Percentiles rank a stretch among this genome's conserved stretches.
These are phyloP conservation scores for Neurospora intermedia DNA, from an alignment of 495 filamentous ascomycete genomes.

Conservation along the genomic window DNA sequence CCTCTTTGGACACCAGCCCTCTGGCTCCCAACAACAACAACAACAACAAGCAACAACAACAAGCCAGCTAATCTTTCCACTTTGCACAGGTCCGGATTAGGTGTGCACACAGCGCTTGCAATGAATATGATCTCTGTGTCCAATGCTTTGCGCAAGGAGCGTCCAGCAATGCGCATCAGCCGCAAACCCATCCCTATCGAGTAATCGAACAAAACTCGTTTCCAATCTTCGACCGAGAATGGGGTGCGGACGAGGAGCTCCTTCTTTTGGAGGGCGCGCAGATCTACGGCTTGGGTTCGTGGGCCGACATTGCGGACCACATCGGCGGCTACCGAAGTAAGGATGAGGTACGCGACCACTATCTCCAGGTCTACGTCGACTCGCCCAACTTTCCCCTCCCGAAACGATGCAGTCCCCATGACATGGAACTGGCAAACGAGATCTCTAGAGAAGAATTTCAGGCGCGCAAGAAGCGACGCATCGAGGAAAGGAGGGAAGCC, in stretches of 20 bases:
- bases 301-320: constrained; percentile 96
- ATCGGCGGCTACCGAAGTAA: constrained; percentile 91
- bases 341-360: constrained; percentile 91
- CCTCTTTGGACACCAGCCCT: neutral
- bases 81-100: constrained; percentile 74
- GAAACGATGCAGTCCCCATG: constrained; percentile 66
- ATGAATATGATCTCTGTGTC: constrained; percentile 95
- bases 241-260: constrained; percentile 95
- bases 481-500: constrained; percentile 83
- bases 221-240: constrained; percentile 87
- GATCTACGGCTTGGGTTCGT: constrained; percentile 91
- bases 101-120: constrained; percentile 71
- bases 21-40: neutral
- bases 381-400: constrained; percentile 78
- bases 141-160: constrained; percentile 80
- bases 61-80: constrained; percentile 6
- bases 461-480: constrained; percentile 82
- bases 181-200: constrained; percentile 71
- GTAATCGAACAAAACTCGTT: constrained; percentile 98
- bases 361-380: constrained; percentile 76
- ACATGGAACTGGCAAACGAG: constrained; percentile 62
- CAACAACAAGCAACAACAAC: neutral
- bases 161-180: constrained; percentile 70
- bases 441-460: constrained; percentile 91
- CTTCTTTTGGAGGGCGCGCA: constrained; percentile 91